These are phyloP conservation scores for Hericium rajendrae DNA, from an alignment of 768 basidiomycete species.

Conservation along the genomic window DNA sequence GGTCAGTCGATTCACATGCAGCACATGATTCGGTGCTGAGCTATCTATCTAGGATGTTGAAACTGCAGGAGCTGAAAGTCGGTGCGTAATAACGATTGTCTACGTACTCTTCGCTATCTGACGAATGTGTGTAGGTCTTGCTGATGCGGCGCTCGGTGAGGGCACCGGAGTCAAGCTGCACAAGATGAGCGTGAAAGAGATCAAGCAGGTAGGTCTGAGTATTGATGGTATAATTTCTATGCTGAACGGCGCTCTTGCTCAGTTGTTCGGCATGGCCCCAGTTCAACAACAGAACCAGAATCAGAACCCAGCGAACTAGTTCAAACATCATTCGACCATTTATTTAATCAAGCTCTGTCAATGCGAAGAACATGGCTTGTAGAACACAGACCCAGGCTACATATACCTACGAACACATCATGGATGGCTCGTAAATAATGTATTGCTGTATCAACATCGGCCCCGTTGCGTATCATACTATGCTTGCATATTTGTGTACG, in stretches of 20 bases:
- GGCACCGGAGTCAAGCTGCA: conserved; percentile 51
- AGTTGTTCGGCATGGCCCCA: conserved; percentile 22
- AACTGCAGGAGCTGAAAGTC: conserved; percentile 58
- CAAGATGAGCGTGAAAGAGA: conserved; percentile 60
- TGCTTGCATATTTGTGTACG: too few species aligned
- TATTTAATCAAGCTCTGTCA: too few species aligned
- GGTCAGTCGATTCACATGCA: conserved; percentile 15
- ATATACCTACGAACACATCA: too few species aligned
- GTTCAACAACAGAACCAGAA: neutral
- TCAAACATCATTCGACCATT: too few species aligned
- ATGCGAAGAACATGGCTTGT: too few species aligned
- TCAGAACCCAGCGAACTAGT: too few species aligned
- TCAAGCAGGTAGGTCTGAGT: conserved; percentile 41
- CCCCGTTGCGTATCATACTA: too few species aligned
- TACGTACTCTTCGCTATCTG: too few species aligned
- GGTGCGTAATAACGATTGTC: conserved; percentile 23
- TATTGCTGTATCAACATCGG: too few species aligned
- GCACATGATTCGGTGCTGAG: neutral
- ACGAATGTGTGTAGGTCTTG: conserved; percentile 32
- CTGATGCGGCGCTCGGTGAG: conserved; percentile 65
- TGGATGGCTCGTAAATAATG: too few species aligned
- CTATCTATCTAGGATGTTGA: conserved; percentile 34
- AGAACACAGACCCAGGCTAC: too few species aligned
- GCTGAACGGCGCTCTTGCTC: neutral
- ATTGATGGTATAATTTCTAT: neutral